Evolutionary conservation across 768 basidiomycete genomes (phyloP), one percentile per base, ranked within the genome.

Genomic region (Collybiopsis confluens): DNA sequence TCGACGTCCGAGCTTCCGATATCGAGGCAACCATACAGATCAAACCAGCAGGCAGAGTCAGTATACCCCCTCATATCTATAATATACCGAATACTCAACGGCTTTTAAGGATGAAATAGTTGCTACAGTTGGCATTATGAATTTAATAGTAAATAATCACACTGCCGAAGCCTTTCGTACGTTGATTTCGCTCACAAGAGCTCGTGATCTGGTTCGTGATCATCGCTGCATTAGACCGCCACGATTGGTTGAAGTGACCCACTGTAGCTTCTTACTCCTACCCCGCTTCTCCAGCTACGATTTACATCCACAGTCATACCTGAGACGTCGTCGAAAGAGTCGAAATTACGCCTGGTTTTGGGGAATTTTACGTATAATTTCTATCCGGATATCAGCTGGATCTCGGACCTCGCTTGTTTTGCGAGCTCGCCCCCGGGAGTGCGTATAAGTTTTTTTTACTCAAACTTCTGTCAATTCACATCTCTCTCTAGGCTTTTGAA

Each of bases 351-450:
- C 56, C 56, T 90, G 16, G 77, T 79, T 8, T 61, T 90, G 15
- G 79, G 73, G 55, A 85, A 84, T 18, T 80, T 90, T 56, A 88
- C 83, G 0, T 79, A 78, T 58, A 80, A 78, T 54, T 58, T 86
- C 3, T 76, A 76, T 23, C 78, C 90, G 4, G 82, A 93, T 60
- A 58, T 86, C 35, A 61, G 66, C 3, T 90, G 87, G 81, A 65
- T 81, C 8, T 61, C 70, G 4, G 88, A 92, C 56, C 59, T 98
- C 2, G 68, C 65, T 2, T 47, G 54, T 1, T 95, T 93, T 62
- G 71, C 74, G 16, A 92, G 91, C 65, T 82, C 92, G 24, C 97
- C 97, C 3, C 88, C 91, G 43, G 94, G 90, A 20, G 96, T 94
- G 68, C 57, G 88, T 76, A n/a, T 9, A 2, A 1, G 18, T n/a